Percentiles rank a stretch among this genome's conserved stretches.
These are phyloP conservation scores for Zymoseptoria passerinii DNA, from an alignment of 2,329 filamentous ascomycete genomes.

Conservation along the genomic window DNA sequence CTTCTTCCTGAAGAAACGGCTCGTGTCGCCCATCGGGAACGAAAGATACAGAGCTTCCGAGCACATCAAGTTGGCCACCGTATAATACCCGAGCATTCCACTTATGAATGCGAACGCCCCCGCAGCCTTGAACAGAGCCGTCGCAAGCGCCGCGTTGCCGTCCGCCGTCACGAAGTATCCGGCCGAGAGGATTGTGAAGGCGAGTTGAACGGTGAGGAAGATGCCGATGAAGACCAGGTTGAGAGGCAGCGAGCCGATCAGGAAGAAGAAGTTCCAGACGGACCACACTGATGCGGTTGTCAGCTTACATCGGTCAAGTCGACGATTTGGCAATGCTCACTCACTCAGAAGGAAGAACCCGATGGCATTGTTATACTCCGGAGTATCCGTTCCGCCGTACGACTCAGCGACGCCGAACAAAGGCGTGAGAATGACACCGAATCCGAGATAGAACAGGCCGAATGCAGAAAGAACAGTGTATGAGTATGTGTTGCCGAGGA, in stretches of 20 bases:
- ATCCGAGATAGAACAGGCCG: conserved; percentile 46
- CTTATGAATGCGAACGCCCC: conserved; percentile 42
- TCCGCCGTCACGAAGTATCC: conserved; percentile 42
- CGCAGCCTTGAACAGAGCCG: conserved; percentile 37
- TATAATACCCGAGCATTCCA: conserved; percentile 42
- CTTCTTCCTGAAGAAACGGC: conserved; percentile 33
- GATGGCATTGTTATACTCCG: conserved; percentile 42
- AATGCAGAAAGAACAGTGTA: conserved; percentile 50
- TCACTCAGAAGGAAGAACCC: conserved; percentile 43
- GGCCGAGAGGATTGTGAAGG: conserved; percentile 37
- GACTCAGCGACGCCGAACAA: conserved; percentile 39
- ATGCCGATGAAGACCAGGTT: conserved; percentile 43
- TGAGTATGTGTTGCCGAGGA: conserved; percentile 43
- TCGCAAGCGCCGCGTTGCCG: conserved; percentile 28
- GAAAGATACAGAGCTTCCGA: conserved; percentile 32
- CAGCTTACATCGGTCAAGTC: neutral
- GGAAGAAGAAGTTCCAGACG: conserved; percentile 40
- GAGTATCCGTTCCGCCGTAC: conserved; percentile 35
- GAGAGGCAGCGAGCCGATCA: conserved; percentile 38
- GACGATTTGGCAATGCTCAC: conserved; percentile 8
- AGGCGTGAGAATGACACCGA: conserved; percentile 42
- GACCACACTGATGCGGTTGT: conserved; percentile 35
- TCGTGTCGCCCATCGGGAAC: conserved; percentile 37
- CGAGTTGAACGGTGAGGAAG: conserved; percentile 41
- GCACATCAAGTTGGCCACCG: conserved; percentile 37